These are phyloP conservation scores for Penicillium turbatum DNA, from an alignment of 495 filamentous ascomycete species.

Conservation along the genomic window DNA sequence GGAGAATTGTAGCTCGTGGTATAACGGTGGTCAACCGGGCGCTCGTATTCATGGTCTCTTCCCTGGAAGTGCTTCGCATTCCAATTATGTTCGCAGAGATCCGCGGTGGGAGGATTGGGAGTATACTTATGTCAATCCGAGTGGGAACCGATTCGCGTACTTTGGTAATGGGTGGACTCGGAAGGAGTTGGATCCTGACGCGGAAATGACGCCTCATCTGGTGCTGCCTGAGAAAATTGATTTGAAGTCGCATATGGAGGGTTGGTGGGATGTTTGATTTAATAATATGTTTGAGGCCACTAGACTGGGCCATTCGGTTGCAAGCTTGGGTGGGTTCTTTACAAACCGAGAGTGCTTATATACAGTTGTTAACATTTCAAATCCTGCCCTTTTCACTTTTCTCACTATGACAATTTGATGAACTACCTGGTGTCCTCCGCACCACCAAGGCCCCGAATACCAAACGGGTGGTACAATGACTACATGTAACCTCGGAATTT, in stretches of 20 bases:
- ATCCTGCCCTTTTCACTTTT: no score
- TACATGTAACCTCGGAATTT: background rate
- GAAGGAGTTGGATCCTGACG: constrained; percentile 34
- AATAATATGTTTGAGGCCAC: background rate
- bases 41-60: constrained; percentile 58
- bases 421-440: no score
- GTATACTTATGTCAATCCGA: constrained; percentile 49
- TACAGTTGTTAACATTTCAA: no score
- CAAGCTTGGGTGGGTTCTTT: no score
- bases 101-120: constrained; percentile 73
- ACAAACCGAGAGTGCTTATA: no score
- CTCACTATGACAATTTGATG: no score
- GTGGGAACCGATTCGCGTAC: constrained; percentile 53
- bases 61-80: constrained; percentile 59
- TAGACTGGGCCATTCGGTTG: no score
- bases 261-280: constrained; percentile 49
- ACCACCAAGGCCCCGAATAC: no score
- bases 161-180: constrained; percentile 55
- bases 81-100: constrained; percentile 52
- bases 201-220: constrained; percentile 49
- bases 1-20: constrained; percentile 63
- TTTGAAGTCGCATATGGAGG: constrained; percentile 45
- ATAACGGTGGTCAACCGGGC: constrained; percentile 58
- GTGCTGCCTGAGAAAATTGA: constrained; percentile 42
- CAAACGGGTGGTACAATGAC: no score